Evolutionary conservation across 2,329 filamentous ascomycete species (phyloP).

Genomic region (Penicillium sp.): DNA sequence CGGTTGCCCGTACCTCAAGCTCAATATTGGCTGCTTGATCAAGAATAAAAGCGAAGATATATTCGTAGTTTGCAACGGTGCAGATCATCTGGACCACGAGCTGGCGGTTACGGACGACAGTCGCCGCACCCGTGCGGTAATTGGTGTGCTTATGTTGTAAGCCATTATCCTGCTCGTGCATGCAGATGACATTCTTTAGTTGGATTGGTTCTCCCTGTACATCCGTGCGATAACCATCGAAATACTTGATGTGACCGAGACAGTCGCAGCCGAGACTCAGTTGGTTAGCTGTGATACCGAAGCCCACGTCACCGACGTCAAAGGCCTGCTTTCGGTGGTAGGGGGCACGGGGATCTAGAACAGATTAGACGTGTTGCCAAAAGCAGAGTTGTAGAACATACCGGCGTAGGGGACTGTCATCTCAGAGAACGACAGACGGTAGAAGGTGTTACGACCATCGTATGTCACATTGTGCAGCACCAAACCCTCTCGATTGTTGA

Average conservation of each 20-base stretch:
- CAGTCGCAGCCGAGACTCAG: slow-evolving; percentile 71
- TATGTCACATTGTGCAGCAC: slow-evolving; percentile 68
- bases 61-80: slow-evolving; percentile 72
- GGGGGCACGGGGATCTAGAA: slow-evolving; percentile 62
- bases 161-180: slow-evolving; percentile 70
- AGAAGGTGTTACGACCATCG: slow-evolving; percentile 63
- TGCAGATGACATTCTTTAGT: slow-evolving; percentile 66
- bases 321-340: slow-evolving; percentile 71
- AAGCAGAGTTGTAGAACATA: slow-evolving; percentile 17
- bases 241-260: slow-evolving; percentile 68
- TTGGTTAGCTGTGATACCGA: slow-evolving; percentile 68
- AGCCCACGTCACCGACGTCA: slow-evolving; percentile 67
- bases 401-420: slow-evolving; percentile 58
- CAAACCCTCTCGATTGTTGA: slow-evolving; percentile 65
- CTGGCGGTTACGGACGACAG: slow-evolving; percentile 64
- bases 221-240: slow-evolving; percentile 59
- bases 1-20: slow-evolving; percentile 69
- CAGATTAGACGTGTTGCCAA: background rate
- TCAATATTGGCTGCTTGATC: slow-evolving; percentile 68
- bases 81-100: slow-evolving; percentile 69
- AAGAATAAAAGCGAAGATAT: slow-evolving; percentile 71
- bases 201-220: slow-evolving; percentile 58
- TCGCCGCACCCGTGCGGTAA: slow-evolving; percentile 64
- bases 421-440: slow-evolving; percentile 65
- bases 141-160: slow-evolving; percentile 74